Percentiles rank a stretch among this genome's conserved stretches.
Evolutionary conservation across 1,284 basidiomycete species (phyloP).

Genomic region (Austroboletus novae-zelandiae): DNA sequence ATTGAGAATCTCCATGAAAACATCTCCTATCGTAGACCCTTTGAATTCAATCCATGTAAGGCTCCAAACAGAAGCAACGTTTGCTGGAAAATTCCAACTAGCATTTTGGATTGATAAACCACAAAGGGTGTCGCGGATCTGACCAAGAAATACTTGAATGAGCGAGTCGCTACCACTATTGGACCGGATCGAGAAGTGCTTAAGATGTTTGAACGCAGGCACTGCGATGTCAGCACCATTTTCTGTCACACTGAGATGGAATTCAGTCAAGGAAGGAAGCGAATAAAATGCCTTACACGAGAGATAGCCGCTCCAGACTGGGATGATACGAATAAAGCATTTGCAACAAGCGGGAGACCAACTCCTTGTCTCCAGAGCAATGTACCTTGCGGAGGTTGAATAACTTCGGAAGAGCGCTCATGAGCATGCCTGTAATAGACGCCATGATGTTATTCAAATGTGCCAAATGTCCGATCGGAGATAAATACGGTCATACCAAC

Average conservation of each 20-base stretch:
- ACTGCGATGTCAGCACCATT: slow-evolving; percentile 36
- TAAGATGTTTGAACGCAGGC: slow-evolving; percentile 58
- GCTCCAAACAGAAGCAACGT: slow-evolving; percentile 55
- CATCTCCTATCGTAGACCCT: slow-evolving; percentile 50
- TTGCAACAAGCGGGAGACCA: slow-evolving; percentile 50
- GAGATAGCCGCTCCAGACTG: slow-evolving; percentile 52
- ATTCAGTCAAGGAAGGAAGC: neutral
- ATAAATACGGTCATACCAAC: slow-evolving; percentile 41
- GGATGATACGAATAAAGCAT: slow-evolving; percentile 51
- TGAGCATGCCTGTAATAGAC: slow-evolving; percentile 54
- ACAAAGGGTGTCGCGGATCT: slow-evolving; percentile 53
- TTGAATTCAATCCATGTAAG: slow-evolving; percentile 62
- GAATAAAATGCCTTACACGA: slow-evolving; percentile 39
- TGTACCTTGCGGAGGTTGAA: slow-evolving; percentile 48
- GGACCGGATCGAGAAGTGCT: slow-evolving; percentile 51
- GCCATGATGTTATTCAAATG: too few relatives aligned
- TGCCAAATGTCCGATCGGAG: neutral
- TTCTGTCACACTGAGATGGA: slow-evolving; percentile 41
- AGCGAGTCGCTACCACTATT: slow-evolving; percentile 34
- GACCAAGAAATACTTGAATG: slow-evolving; percentile 47
- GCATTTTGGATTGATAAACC: slow-evolving; percentile 55
- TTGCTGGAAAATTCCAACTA: slow-evolving; percentile 50
- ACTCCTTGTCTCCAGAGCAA: slow-evolving; percentile 47
- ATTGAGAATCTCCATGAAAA: slow-evolving; percentile 57
- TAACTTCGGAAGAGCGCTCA: slow-evolving; percentile 63